These are phyloP conservation scores for Yamadazyma diospyri DNA, from an alignment of 1,139 yeast genomes.

Conservation along the genomic window DNA sequence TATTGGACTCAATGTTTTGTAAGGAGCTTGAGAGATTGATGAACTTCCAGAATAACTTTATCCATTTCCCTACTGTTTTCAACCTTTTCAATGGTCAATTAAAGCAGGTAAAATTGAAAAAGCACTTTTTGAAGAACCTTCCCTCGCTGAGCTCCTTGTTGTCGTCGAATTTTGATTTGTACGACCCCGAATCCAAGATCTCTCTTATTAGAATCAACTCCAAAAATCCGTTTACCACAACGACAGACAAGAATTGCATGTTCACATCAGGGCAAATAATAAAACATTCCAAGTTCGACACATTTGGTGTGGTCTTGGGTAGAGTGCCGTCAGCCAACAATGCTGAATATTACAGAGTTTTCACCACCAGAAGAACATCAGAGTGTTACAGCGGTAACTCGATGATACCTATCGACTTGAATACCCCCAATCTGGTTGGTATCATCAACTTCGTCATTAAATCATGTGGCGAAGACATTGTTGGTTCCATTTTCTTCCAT, in stretches of 20 bases:
- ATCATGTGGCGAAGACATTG: slow-evolving; percentile 13
- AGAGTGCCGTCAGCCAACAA: slow-evolving; percentile 3
- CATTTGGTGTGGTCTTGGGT: slow-evolving; percentile 17
- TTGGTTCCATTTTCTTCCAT: slow-evolving; percentile 9
- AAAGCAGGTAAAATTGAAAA: slow-evolving; percentile 6
- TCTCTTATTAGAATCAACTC: slow-evolving; percentile 9
- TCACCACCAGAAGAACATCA: slow-evolving; percentile 12
- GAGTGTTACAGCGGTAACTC: slow-evolving; percentile 13
- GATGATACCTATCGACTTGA: slow-evolving; percentile 6
- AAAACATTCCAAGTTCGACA: slow-evolving; percentile 15
- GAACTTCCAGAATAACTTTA: slow-evolving; percentile 14
- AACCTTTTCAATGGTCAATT: slow-evolving; percentile 5
- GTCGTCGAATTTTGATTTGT: slow-evolving; percentile 9
- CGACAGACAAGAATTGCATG: background rate
- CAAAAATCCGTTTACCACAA: slow-evolving; percentile 3
- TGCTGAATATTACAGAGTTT: slow-evolving; percentile 12
- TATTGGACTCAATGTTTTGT: slow-evolving; percentile 10
- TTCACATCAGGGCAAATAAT: slow-evolving; percentile 15
- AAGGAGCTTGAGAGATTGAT: slow-evolving; percentile 13
- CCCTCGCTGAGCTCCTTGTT: background rate
- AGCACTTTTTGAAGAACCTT: slow-evolving; percentile 4
- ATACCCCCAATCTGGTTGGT: slow-evolving; percentile 4
- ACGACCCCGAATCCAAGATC: slow-evolving; percentile 9
- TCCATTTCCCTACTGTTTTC: slow-evolving; percentile 16
- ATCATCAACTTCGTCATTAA: slow-evolving; percentile 9